Conservation (phyloP, 306 rosid genomes). For the Medicago arabica region DNA sequence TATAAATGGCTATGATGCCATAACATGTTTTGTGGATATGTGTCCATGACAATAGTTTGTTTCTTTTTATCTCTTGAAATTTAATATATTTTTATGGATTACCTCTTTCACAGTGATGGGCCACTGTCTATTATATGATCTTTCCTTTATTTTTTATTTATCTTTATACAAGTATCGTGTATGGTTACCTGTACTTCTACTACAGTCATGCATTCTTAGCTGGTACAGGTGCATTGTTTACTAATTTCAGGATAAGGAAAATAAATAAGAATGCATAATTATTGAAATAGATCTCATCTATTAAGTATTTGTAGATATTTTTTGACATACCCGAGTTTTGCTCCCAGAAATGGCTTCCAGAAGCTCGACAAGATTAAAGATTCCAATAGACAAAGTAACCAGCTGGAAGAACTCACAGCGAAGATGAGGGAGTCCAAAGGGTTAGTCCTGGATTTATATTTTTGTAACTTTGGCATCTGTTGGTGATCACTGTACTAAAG, state of each 20-base stretch:
- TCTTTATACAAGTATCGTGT: background rate
- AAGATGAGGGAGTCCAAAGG: conserved; percentile 98
- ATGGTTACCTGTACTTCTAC: conserved; percentile 2
- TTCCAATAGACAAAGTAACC: conserved; percentile 89
- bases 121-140: background rate
- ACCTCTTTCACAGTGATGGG: conserved; percentile 13
- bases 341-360: conserved; percentile 93
- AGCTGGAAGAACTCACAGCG: conserved; percentile 91
- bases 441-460: conserved; percentile 46
- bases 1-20: background rate
- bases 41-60: background rate
- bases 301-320: conserved; percentile 13
- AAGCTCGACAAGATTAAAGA: conserved; percentile 92
- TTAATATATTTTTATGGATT: background rate
- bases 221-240: conserved; percentile 10
- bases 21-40: background rate
- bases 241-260: conserved; percentile 2
- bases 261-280: background rate
- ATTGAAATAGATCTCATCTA: conserved; percentile 16
- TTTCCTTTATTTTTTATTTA: conserved; percentile 21
- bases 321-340: conserved; percentile 34
- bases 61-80: conserved; percentile 2
- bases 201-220: conserved; percentile 25
- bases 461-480: conserved; percentile 15
- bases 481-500: conserved; percentile 24